phyloP scores from a whole-genome alignment of 192 early-diverging fungal genomes.

The Linderina pennispora region DNA sequence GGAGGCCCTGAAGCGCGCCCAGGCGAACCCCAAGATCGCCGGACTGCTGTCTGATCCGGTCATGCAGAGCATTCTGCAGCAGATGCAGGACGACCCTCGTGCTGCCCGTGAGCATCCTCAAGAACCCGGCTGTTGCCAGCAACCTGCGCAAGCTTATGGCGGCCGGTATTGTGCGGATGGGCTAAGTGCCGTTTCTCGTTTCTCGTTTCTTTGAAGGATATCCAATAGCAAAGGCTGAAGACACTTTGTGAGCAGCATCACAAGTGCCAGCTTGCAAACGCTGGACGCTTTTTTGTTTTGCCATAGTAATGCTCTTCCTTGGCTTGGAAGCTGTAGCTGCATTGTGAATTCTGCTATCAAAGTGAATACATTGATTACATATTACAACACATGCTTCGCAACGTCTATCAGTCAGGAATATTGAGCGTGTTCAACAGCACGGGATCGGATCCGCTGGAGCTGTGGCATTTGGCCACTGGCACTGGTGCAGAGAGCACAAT shows the following conservation, averaged over 20 bases:
- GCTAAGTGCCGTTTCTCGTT: conserved; percentile 24
- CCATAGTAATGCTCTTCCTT: too few species aligned
- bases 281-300: too few species aligned
- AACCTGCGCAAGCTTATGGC: conserved; percentile 91
- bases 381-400: conserved; percentile 42
- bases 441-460: conserved; percentile 24
- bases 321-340: too few species aligned
- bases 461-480: conserved; percentile 12
- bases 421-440: conserved; percentile 35
- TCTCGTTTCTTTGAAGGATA: not conserved
- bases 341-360: too few species aligned
- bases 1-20: conserved; percentile 78
- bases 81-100: conserved; percentile 93
- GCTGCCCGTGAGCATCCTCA: conserved; percentile 92
- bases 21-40: conserved; percentile 87
- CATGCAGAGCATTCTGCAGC: conserved; percentile 95
- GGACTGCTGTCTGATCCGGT: conserved; percentile 84
- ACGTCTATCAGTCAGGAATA: conserved; percentile 31
- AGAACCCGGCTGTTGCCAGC: conserved; percentile 89
- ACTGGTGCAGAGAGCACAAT: conserved; percentile 1
- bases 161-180: conserved; percentile 78
- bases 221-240: too few species aligned
- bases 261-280: too few species aligned
- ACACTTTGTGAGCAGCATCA: too few species aligned
- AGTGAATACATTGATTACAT: too few species aligned